These are phyloP conservation scores for Stagonosporopsis vannaccii DNA, from an alignment of 2,329 filamentous ascomycete genomes.

Conservation along the genomic window DNA sequence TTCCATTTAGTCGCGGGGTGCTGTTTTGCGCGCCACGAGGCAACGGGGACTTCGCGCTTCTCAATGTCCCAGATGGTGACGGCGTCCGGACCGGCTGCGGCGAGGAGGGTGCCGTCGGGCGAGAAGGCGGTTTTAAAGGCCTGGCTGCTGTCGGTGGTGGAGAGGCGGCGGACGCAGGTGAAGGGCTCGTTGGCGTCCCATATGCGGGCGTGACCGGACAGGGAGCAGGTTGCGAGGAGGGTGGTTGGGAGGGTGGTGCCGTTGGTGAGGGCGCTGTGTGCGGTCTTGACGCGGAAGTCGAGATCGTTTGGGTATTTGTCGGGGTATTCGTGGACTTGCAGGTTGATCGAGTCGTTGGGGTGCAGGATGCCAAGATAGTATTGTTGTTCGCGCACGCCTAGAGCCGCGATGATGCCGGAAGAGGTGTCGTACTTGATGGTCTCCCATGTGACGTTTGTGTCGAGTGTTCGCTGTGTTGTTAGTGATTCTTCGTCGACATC, in stretches of 20 bases:
- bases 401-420: constrained; percentile 50
- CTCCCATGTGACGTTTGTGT: constrained; percentile 47
- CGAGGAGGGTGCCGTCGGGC: constrained; percentile 52
- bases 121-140: constrained; percentile 55
- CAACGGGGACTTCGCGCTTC: constrained; percentile 44
- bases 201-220: constrained; percentile 50
- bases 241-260: constrained; percentile 33
- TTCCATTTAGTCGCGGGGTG: constrained; percentile 40
- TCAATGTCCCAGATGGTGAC: constrained; percentile 55
- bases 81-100: constrained; percentile 53
- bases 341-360: constrained; percentile 39
- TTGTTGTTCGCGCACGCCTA: constrained; percentile 36
- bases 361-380: constrained; percentile 48
- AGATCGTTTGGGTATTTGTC: constrained; percentile 51
- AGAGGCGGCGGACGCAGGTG: constrained; percentile 37
- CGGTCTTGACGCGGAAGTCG: constrained; percentile 47
- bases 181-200: constrained; percentile 52
- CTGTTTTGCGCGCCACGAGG: constrained; percentile 45
- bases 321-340: constrained; percentile 44
- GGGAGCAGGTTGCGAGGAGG: constrained; percentile 51
- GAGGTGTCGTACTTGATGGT: constrained; percentile 50
- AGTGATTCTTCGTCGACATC: constrained; percentile 40
- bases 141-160: constrained; percentile 43
- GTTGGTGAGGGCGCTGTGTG: constrained; percentile 24
- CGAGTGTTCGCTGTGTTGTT: constrained; percentile 39